These are phyloP conservation scores for Tolypocladium inflatum DNA, from an alignment of 2,329 filamentous ascomycete genomes.

Conservation along the genomic window DNA sequence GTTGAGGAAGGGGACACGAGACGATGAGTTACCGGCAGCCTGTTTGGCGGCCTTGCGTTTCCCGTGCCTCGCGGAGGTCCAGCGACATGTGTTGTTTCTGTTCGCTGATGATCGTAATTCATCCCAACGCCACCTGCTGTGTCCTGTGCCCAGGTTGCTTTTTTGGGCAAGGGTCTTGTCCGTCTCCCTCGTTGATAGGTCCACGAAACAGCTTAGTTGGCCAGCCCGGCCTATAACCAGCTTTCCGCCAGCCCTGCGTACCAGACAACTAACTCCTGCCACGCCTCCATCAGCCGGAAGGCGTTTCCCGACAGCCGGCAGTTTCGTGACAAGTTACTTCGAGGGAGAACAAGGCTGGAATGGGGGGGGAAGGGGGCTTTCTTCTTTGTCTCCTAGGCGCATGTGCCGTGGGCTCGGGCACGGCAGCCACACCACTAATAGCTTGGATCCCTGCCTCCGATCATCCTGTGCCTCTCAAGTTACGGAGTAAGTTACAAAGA, in stretches of 20 bases:
- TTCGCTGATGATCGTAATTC: not conserved
- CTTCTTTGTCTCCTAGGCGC: not conserved
- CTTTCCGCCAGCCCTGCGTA: not conserved
- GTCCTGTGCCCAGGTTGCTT: not conserved
- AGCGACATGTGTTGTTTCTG: too few species aligned
- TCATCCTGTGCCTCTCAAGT: not conserved
- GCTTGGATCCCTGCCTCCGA: not conserved
- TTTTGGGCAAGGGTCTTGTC: not conserved
- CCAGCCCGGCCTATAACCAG: not conserved
- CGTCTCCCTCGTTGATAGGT: not conserved
- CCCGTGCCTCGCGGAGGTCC: too few species aligned
- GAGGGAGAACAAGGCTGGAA: too few species aligned
- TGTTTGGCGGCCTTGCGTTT: not conserved
- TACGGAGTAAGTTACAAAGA: too few species aligned
- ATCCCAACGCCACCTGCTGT: not conserved
- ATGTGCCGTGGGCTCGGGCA: not conserved
- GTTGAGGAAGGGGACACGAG: too few species aligned
- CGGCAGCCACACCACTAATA: not conserved
- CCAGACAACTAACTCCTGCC: too few species aligned
- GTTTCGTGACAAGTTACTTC: too few species aligned
- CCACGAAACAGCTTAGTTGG: not conserved
- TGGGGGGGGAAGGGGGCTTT: not conserved
- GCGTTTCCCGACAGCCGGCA: not conserved
- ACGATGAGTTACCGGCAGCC: slow-evolving; percentile 2
- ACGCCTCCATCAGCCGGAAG: not conserved